phyloP scores from a whole-genome alignment of 2,329 filamentous ascomycete species.

The Diaporthe caulivora region DNA sequence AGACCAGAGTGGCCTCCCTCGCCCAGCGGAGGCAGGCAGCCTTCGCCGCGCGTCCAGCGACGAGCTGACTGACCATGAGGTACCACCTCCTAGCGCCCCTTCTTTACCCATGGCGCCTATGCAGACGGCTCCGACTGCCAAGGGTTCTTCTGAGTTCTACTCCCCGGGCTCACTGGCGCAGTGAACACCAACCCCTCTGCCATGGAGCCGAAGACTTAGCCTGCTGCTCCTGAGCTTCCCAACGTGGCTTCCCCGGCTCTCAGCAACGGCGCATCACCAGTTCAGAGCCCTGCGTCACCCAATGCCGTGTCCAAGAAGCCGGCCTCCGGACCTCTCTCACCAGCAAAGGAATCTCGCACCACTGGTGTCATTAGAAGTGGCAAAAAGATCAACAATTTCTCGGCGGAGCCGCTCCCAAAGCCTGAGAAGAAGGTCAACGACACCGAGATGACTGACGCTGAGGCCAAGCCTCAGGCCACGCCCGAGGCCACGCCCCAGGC shows the following conservation, averaged over 20 bases:
- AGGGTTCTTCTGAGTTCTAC: too few species aligned
- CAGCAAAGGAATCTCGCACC: not conserved
- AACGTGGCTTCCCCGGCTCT: not conserved
- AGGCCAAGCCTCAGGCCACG: not conserved
- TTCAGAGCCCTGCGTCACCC: not conserved
- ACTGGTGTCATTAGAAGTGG: not conserved
- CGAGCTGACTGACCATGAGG: too few species aligned
- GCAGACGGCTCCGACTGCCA: not conserved
- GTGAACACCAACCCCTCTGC: not conserved
- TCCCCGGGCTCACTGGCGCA: not conserved
- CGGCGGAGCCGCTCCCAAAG: not conserved
- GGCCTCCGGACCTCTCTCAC: not conserved
- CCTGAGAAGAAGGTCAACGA: not conserved
- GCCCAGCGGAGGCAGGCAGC: not conserved
- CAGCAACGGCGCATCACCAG: not conserved
- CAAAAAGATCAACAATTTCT: not conserved
- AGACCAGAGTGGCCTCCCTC: too few species aligned
- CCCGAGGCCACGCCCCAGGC: too few species aligned
- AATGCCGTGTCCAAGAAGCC: not conserved
- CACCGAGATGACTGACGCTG: not conserved
- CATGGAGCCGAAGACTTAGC: not conserved
- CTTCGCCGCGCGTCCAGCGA: not conserved
- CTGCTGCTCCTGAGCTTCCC: not conserved
- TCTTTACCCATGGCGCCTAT: too few species aligned
- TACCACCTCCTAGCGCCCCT: too few species aligned